Evolutionary conservation across 768 basidiomycete genomes (phyloP).

Genomic region (Lyophyllum atratum): DNA sequence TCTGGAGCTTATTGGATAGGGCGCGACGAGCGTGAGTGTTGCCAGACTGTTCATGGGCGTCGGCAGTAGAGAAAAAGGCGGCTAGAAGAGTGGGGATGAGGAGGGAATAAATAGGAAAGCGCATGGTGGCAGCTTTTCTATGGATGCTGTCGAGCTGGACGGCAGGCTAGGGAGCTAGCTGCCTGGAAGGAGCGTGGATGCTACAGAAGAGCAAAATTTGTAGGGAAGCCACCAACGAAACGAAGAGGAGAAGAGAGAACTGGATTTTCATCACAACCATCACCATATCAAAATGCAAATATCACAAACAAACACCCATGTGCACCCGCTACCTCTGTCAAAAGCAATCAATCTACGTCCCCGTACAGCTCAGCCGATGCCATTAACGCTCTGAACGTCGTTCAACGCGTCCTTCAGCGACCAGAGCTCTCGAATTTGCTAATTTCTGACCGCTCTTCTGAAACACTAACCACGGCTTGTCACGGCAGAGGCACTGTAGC

Average conservation of each 20-base stretch:
- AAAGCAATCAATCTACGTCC: no score
- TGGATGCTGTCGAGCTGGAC: slow-evolving; percentile 12
- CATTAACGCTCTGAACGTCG: neutral
- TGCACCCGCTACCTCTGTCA: neutral
- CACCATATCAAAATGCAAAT: neutral
- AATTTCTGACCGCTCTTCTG: no score
- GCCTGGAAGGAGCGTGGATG: slow-evolving; percentile 18
- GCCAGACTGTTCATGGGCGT: slow-evolving; percentile 40
- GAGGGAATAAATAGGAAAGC: slow-evolving; percentile 30
- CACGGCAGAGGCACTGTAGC: no score
- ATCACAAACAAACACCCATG: slow-evolving; percentile 2
- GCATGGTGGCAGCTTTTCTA: slow-evolving; percentile 23
- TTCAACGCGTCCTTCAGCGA: neutral
- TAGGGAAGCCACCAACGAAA: neutral
- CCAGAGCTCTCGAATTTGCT: no score
- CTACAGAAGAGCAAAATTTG: slow-evolving; percentile 3
- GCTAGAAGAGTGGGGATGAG: slow-evolving; percentile 29
- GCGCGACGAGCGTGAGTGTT: slow-evolving; percentile 36
- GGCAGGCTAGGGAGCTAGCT: slow-evolving; percentile 12
- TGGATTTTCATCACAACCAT: neutral
- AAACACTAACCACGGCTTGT: no score
- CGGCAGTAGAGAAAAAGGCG: slow-evolving; percentile 23
- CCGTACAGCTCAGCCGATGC: neutral
- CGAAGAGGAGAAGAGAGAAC: neutral
- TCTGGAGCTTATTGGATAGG: slow-evolving; percentile 20